A percentile compares a stretch with the other conserved stretches of the same genome.
These are phyloP conservation scores for Penicillium sp. DNA, from an alignment of 2,329 filamentous ascomycete species.

Conservation along the genomic window DNA sequence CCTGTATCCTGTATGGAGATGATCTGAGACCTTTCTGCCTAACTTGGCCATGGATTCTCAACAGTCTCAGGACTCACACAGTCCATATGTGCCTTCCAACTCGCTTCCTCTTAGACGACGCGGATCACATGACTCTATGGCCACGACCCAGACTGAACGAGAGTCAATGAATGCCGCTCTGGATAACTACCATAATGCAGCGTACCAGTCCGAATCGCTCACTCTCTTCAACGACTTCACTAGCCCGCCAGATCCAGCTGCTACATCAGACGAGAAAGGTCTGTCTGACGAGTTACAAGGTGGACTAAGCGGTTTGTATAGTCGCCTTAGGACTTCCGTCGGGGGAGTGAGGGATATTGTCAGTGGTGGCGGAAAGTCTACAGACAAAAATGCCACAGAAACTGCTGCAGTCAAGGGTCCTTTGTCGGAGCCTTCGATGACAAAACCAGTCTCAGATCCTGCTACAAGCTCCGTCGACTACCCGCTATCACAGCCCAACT, in stretches of 20 bases:
- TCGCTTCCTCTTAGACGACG: conserved; percentile 47
- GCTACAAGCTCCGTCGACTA: conserved; percentile 21
- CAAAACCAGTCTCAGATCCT: conserved; percentile 27
- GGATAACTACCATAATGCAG: conserved; percentile 82
- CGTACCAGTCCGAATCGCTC: conserved; percentile 78
- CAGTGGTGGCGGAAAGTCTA: conserved; percentile 33
- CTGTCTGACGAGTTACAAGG: conserved; percentile 74
- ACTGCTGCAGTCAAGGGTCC: conserved; percentile 27
- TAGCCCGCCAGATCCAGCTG: conserved; percentile 58
- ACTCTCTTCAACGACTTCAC: conserved; percentile 95
- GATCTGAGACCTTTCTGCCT: conserved; percentile 16
- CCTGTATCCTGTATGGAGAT: conserved; percentile 9
- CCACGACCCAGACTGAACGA: conserved; percentile 59
- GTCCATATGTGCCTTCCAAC: conserved; percentile 46
- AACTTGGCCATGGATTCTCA: conserved; percentile 36
- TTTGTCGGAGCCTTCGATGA: conserved; percentile 26
- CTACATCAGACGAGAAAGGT: conserved; percentile 65
- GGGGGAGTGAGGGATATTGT: conserved; percentile 61
- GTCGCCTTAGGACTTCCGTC: conserved; percentile 77
- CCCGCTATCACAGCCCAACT: conserved; percentile 29
- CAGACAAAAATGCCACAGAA: conserved; percentile 30
- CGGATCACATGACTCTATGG: conserved; percentile 51
- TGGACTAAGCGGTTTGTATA: conserved; percentile 86
- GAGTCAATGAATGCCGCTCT: conserved; percentile 74
- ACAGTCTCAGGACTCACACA: conserved; percentile 38